phyloP scores from a whole-genome alignment of 371 early-diverging fungal species.

The Smittium mucronatum region DNA sequence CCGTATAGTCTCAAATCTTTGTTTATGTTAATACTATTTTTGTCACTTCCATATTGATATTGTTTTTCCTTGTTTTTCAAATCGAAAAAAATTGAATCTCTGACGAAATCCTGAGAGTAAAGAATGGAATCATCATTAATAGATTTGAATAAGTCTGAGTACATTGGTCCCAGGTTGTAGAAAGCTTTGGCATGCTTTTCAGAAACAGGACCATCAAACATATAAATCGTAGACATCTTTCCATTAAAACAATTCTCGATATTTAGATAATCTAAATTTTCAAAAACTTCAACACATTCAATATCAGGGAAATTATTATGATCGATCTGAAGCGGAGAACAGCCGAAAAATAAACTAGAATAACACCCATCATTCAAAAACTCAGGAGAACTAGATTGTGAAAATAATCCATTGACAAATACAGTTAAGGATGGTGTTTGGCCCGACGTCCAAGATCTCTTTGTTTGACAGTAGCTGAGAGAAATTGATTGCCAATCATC shows the following conservation, averaged over 20 bases:
- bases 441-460: neutral
- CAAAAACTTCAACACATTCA: neutral
- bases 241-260: constrained; percentile 5
- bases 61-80: neutral
- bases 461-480: constrained; percentile 2
- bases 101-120: neutral
- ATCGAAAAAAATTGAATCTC: neutral
- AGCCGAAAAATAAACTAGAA: neutral
- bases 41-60: neutral
- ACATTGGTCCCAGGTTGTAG: constrained; percentile 5
- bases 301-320: neutral
- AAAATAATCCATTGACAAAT: neutral
- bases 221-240: neutral
- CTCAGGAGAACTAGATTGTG: constrained; percentile 2
- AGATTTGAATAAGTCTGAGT: neutral
- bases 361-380: constrained; percentile 7
- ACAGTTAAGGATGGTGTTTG: constrained; percentile 4
- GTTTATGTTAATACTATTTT: neutral
- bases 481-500: neutral
- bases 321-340: neutral
- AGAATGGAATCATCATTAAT: neutral
- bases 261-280: constrained; percentile 2
- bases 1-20: neutral
- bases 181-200: neutral
- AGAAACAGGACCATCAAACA: neutral